phyloP scores from a whole-genome alignment of 441 rosid genomes.

The Isatis lusitanica region DNA sequence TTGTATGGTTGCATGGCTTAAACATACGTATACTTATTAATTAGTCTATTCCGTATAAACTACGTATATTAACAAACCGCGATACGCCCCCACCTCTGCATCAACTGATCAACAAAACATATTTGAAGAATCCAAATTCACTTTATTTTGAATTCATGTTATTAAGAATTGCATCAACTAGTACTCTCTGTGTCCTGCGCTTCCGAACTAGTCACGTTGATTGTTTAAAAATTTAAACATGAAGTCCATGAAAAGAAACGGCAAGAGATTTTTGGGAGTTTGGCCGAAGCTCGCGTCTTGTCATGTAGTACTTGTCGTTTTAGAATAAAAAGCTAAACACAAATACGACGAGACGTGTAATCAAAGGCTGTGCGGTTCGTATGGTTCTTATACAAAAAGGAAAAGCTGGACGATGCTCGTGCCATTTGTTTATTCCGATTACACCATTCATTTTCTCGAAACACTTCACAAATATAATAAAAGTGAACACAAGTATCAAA shows the following conservation, averaged over 20 bases:
- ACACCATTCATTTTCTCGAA: neutral
- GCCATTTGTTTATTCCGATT: slow-evolving; percentile 23
- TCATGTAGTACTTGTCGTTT: slow-evolving; percentile 40
- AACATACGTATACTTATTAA: neutral
- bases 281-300: slow-evolving; percentile 45
- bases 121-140: neutral
- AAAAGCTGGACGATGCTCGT: slow-evolving; percentile 33
- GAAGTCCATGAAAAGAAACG: slow-evolving; percentile 22
- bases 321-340: slow-evolving; percentile 25
- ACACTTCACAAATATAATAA: neutral
- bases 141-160: neutral
- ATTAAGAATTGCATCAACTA: neutral
- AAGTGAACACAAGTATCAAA: slow-evolving; percentile 2
- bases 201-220: neutral
- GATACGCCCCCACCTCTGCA: neutral
- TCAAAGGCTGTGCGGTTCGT: slow-evolving; percentile 35
- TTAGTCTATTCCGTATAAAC: neutral
- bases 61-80: neutral
- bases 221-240: neutral
- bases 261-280: slow-evolving; percentile 35
- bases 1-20: neutral
- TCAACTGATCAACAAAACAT: neutral
- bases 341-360: slow-evolving; percentile 42
- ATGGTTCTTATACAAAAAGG: slow-evolving; percentile 28
- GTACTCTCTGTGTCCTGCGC: neutral